Evolutionary conservation across 202 grass and related monocot species (phyloP).

Genomic region (Schoenoplectus tabernaemontani): DNA sequence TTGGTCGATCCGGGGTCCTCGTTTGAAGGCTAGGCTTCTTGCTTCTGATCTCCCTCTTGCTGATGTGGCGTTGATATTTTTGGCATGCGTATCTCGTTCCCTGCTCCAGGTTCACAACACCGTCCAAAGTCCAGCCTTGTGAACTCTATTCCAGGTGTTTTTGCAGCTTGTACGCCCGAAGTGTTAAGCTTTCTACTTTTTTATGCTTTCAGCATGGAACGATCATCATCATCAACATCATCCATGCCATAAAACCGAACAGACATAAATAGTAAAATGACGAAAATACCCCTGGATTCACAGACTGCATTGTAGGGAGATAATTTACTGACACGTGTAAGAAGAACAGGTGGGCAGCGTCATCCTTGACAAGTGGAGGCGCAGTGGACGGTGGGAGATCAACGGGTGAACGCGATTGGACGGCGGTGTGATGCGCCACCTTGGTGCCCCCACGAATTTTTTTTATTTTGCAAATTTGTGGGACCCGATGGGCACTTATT

Average conservation of each 20-base stretch:
- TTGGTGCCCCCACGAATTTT: background rate
- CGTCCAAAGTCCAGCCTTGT: slow-evolving; percentile 17
- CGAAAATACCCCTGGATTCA: slow-evolving; percentile 5
- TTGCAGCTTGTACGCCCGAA: background rate
- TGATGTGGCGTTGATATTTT: slow-evolving; percentile 99
- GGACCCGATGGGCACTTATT: slow-evolving; percentile 15
- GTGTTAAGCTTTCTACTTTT: background rate
- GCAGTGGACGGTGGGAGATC: slow-evolving; percentile 54
- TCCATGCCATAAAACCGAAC: background rate
- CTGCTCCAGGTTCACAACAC: background rate
- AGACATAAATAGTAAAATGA: background rate
- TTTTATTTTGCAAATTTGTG: background rate
- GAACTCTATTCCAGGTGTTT: background rate
- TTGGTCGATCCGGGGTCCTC: slow-evolving; percentile 15
- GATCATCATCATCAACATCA: background rate
- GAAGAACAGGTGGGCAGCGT: no score
- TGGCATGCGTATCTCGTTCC: slow-evolving; percentile 28
- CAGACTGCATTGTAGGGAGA: background rate
- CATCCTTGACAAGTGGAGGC: no score
- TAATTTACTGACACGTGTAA: slow-evolving; percentile 20
- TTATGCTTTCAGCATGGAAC: background rate
- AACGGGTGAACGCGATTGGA: background rate
- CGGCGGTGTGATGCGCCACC: background rate
- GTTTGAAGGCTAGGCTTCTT: slow-evolving; percentile 23
- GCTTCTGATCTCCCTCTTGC: slow-evolving; percentile 40